Conservation (phyloP, 1,139 yeast species). For the Taiozyma sp. region DNA sequence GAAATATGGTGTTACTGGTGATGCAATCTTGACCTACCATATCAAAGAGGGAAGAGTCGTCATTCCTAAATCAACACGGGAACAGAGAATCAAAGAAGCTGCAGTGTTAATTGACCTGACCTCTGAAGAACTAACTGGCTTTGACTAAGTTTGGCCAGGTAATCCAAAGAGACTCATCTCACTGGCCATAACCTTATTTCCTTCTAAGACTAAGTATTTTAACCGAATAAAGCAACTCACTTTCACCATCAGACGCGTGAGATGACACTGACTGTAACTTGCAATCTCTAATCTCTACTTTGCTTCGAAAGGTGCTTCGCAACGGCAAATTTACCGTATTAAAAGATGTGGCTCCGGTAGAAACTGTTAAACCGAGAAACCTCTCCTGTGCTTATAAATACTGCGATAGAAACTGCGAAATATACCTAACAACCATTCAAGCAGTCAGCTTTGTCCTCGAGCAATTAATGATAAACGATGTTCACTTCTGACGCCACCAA, state of each 20-base stretch:
- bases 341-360: not conserved
- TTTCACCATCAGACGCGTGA: no score
- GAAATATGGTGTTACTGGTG: conserved; percentile 40
- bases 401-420: not conserved
- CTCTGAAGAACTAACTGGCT: conserved; percentile 35
- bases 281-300: no score
- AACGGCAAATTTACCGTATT: no score
- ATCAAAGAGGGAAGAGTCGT: conserved; percentile 47
- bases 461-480: not conserved
- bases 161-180: conserved; percentile 33
- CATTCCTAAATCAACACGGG: conserved; percentile 46
- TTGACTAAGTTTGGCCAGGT: conserved; percentile 39
- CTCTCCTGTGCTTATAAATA: no score
- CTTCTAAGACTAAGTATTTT: no score
- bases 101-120: conserved; percentile 36
- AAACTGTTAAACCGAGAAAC: not conserved
- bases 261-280: no score
- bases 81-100: conserved; percentile 27
- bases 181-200: not conserved
- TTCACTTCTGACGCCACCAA: conserved; percentile 23
- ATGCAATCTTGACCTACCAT: conserved; percentile 48
- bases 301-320: no score
- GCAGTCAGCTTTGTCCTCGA: no score
- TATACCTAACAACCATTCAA: not conserved
- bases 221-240: no score